phyloP scores from a whole-genome alignment of 129 eudicot species.

The Lonicera japonica region DNA sequence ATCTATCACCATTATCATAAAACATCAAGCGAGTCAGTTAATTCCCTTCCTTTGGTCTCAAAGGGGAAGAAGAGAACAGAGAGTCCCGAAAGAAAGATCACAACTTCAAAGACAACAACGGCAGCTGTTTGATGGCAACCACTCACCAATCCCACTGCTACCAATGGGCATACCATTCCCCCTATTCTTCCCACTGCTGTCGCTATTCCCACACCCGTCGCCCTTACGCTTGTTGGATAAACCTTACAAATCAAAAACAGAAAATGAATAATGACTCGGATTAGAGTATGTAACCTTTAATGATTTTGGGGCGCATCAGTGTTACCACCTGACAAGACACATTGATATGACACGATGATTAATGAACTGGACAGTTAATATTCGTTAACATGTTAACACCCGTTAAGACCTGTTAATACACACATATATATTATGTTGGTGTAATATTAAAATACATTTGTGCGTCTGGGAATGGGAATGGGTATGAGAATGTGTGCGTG shows the following conservation, averaged over 20 bases:
- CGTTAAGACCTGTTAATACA: too few species aligned
- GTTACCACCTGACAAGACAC: too few species aligned
- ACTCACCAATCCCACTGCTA: slow-evolving; percentile 54
- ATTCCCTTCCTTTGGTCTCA: slow-evolving; percentile 54
- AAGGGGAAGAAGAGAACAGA: slow-evolving; percentile 49
- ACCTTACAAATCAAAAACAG: slow-evolving; percentile 30
- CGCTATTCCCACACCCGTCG: slow-evolving; percentile 67
- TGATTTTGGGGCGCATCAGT: too few species aligned
- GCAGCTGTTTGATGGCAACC: slow-evolving; percentile 56
- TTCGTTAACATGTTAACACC: not conserved
- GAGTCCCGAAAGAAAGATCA: slow-evolving; percentile 32
- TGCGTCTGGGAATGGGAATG: too few species aligned
- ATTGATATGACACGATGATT: too few species aligned
- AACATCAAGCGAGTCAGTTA: not conserved
- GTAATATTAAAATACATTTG: too few species aligned
- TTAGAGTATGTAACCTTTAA: too few species aligned
- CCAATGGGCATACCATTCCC: slow-evolving; percentile 74
- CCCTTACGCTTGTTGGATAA: slow-evolving; percentile 60
- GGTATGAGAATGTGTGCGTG: too few species aligned
- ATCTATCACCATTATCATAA: too few species aligned
- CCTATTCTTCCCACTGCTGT: slow-evolving; percentile 62
- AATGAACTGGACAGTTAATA: too few species aligned
- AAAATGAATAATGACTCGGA: not conserved
- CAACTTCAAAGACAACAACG: slow-evolving; percentile 42
- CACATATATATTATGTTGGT: too few species aligned